Evolutionary conservation across 441 rosid species (phyloP).

Genomic region (Adansonia grandidieri): DNA sequence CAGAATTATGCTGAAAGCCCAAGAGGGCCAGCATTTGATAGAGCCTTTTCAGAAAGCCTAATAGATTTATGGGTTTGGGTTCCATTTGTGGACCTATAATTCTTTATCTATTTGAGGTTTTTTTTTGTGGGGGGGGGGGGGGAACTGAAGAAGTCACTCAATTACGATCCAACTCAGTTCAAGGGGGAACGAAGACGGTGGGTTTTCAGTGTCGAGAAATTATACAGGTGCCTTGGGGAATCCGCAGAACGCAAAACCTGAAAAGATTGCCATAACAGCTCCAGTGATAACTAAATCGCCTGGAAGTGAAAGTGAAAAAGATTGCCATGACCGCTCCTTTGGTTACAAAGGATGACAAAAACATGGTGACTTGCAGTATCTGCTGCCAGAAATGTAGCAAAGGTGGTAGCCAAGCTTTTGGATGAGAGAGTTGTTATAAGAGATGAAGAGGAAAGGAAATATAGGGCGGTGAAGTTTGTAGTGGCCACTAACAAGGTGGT

Average conservation of each 20-base stretch:
- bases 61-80: neutral
- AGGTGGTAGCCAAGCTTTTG: slow-evolving; percentile 86
- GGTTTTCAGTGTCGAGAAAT: slow-evolving; percentile 70
- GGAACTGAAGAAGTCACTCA: slow-evolving; percentile 49
- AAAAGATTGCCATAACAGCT: slow-evolving; percentile 79
- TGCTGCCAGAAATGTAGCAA: slow-evolving; percentile 77
- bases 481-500: slow-evolving; percentile 62
- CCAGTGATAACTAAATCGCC: slow-evolving; percentile 72
- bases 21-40: neutral
- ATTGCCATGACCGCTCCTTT: slow-evolving; percentile 90
- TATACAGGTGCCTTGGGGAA: slow-evolving; percentile 86
- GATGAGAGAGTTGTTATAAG: slow-evolving; percentile 78
- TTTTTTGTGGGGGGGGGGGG: neutral
- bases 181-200: slow-evolving; percentile 66
- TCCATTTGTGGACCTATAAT: neutral
- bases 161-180: slow-evolving; percentile 63
- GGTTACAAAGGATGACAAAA: slow-evolving; percentile 51
- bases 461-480: slow-evolving; percentile 70
- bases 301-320: slow-evolving; percentile 46
- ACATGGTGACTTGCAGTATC: slow-evolving; percentile 82
- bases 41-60: neutral
- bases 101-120: neutral
- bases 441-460: slow-evolving; percentile 72
- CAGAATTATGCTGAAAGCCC: neutral
- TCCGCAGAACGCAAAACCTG: slow-evolving; percentile 76